Evolutionary conservation across 192 early-diverging fungal genomes (phyloP).

Genomic region (Dimargaris verticillata): DNA sequence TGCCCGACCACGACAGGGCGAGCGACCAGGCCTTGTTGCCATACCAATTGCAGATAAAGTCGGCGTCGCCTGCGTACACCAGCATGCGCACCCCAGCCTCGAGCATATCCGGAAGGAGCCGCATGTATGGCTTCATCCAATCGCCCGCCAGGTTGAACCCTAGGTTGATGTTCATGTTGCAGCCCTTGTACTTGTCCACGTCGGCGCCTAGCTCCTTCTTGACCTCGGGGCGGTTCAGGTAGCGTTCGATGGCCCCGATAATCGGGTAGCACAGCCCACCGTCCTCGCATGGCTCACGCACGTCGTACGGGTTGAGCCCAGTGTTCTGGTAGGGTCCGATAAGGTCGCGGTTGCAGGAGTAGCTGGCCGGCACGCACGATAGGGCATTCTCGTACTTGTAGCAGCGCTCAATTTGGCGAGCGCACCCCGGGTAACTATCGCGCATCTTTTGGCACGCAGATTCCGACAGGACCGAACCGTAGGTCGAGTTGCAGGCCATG

Average conservation of each 20-base stretch:
- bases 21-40: constrained; percentile 83
- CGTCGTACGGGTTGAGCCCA: constrained; percentile 85
- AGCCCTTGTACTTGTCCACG: constrained; percentile 48
- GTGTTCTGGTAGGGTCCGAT: constrained; percentile 63
- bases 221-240: constrained; percentile 61
- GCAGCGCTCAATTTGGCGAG: constrained; percentile 56
- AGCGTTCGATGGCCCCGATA: constrained; percentile 58
- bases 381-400: constrained; percentile 65
- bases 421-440: constrained; percentile 54
- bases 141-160: constrained; percentile 71
- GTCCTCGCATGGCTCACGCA: constrained; percentile 68
- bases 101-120: constrained; percentile 49
- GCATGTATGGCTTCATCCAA: constrained; percentile 73
- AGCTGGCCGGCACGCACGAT: constrained; percentile 62
- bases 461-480: constrained; percentile 62
- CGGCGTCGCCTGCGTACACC: constrained; percentile 84
- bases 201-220: constrained; percentile 63
- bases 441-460: constrained; percentile 61
- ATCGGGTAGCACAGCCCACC: constrained; percentile 80
- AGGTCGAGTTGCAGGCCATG: constrained; percentile 52
- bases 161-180: constrained; percentile 69
- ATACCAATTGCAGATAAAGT: constrained; percentile 85
- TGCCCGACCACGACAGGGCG: constrained; percentile 70
- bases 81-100: constrained; percentile 66
- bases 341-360: constrained; percentile 77